A percentile compares a stretch with the other conserved stretches of the same genome.
Conservation (phyloP, 306 rosid species). For the Lathyrus aphaca region DNA sequence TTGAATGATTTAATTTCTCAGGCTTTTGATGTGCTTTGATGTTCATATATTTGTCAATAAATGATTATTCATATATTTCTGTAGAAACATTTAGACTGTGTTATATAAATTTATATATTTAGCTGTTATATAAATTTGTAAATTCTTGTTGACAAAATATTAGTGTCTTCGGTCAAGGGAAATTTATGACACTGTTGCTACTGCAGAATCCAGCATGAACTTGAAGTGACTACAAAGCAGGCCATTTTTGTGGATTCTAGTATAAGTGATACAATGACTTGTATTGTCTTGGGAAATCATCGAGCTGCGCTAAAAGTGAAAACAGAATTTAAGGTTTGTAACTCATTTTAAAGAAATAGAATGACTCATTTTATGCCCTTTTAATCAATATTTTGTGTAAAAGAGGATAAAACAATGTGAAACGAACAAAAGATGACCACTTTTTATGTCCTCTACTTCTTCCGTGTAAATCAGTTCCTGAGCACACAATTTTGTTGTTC, state of each 20-base stretch:
- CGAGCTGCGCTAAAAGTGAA: slow-evolving; percentile 90
- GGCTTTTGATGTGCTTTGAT: slow-evolving; percentile 34
- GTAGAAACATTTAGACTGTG: slow-evolving; percentile 4
- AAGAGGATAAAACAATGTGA: neutral
- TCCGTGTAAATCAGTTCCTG: slow-evolving; percentile 15
- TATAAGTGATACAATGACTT: slow-evolving; percentile 91
- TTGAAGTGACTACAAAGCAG: slow-evolving; percentile 92
- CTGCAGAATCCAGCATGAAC: slow-evolving; percentile 84
- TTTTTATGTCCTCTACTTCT: slow-evolving; percentile 11
- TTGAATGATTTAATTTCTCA: slow-evolving; percentile 25
- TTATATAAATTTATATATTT: too few species aligned
- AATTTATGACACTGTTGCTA: slow-evolving; percentile 33
- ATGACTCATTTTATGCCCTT: slow-evolving; percentile 36
- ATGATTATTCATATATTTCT: slow-evolving; percentile 25
- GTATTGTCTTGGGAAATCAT: slow-evolving; percentile 96
- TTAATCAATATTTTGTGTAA: slow-evolving; percentile 18
- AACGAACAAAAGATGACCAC: slow-evolving; percentile 1
- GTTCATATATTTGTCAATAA: slow-evolving; percentile 9
- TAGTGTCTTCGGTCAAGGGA: slow-evolving; percentile 17
- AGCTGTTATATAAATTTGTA: slow-evolving; percentile 2
- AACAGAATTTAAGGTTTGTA: slow-evolving; percentile 89
- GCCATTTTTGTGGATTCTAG: slow-evolving; percentile 98
- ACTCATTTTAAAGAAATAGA: slow-evolving; percentile 30
- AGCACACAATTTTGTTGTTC: slow-evolving; percentile 29
- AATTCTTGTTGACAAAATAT: slow-evolving; percentile 32